These are phyloP conservation scores for Maudiozyma turicensis DNA, from an alignment of 805 yeast species.

Conservation along the genomic window DNA sequence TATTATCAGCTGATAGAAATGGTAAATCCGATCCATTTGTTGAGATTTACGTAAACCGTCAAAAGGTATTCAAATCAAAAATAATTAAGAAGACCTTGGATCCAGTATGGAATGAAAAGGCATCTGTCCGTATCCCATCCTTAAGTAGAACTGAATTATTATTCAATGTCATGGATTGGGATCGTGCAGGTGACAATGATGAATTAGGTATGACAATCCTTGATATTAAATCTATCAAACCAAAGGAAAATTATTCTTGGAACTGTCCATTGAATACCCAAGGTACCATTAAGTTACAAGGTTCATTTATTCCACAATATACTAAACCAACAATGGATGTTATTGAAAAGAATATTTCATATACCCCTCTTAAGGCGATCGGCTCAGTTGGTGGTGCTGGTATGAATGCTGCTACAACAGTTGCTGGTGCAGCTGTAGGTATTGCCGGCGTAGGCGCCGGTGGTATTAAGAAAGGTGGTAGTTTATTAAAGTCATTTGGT, in stretches of 20 bases:
- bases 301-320: constrained; percentile 54
- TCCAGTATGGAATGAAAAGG: constrained; percentile 70
- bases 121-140: constrained; percentile 51
- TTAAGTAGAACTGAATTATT: constrained; percentile 44
- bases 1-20: constrained; percentile 54
- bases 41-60: constrained; percentile 43
- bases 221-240: constrained; percentile 42
- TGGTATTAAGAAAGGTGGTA: constrained; percentile 41
- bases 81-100: constrained; percentile 55
- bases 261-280: constrained; percentile 49
- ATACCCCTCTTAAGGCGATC: constrained; percentile 40
- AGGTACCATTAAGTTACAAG: constrained; percentile 48
- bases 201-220: constrained; percentile 43
- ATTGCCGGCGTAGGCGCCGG: constrained; percentile 41
- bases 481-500: constrained; percentile 29
- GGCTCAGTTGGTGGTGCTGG: constrained; percentile 31
- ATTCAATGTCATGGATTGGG: constrained; percentile 64
- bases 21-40: constrained; percentile 73
- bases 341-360: constrained; percentile 33
- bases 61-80: constrained; percentile 46
- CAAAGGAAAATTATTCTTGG: constrained; percentile 37
- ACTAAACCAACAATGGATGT: constrained; percentile 50
- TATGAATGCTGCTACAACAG: constrained; percentile 31
- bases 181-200: constrained; percentile 61
- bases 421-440: constrained; percentile 31